Base-by-base conservation (phyloP, 179 eudicot genomes). In the Vitellaria paradoxa region DNA sequence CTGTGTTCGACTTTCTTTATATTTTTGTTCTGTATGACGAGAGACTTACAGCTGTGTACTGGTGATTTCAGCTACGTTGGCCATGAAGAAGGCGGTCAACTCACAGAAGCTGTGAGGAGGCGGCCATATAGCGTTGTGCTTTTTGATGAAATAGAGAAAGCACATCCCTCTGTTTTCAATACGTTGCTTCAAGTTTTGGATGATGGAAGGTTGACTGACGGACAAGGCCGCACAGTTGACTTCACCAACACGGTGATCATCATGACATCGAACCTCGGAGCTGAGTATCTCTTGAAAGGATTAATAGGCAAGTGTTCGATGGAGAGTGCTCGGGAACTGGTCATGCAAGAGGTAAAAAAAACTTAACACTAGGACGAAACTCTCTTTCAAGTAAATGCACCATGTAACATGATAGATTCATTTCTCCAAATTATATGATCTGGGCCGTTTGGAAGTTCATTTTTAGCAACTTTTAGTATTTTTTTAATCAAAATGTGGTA, bases 31-130 rank as follows among this genome's bases (percentile, higher is more conserved):
- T 66, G 7, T 9, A 0, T 40, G 20, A 40, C 1, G 7, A 6
- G 5, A 30, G 1, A 30, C 55, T 40, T 59, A 57, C 26, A 65
- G 7, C 8, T 50, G 9, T 60, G 0, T 56, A 7, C 12, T 55
- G 47, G 12, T 80, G 66, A 21, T 62, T 47, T 59, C 79, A 88
- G 89, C 20, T 93, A 93, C 61, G 93, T 92, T 76, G 98, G 97
- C n/a, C 93, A 94, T 50, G 96, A 91, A 49, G 96, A 94, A 85
- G 98, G 97, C 18, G 98, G 98, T 21, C 98, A 94, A 67, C 89
- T 92, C 14, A 94, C 96, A 6, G 96, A 92, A 75, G 96, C 96
- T 26, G 96, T 94, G 69, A 91, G 94, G 86, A 86, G 97, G 81
- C 73, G 93, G 45, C 98, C 96, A 60, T 94, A 92, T 60, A 91